Evolutionary conservation across 352 stramenopile genomes (phyloP).

Genomic region (Phytophthora ohioensis): DNA sequence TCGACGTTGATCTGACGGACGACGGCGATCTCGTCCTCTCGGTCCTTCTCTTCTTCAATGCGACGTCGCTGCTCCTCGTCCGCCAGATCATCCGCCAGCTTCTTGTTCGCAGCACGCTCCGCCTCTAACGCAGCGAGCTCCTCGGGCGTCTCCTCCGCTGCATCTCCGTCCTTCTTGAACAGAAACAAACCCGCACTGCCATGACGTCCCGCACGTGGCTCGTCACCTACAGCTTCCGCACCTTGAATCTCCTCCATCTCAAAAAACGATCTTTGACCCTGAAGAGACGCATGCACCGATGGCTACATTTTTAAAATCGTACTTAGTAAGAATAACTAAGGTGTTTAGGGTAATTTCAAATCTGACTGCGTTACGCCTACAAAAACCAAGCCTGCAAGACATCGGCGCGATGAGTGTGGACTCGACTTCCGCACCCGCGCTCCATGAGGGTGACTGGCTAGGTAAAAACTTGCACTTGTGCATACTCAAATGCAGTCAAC

Average conservation of each 20-base stretch:
- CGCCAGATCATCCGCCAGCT: constrained; percentile 60
- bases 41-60: constrained; percentile 57
- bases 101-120: constrained; percentile 61
- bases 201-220: constrained; percentile 32
- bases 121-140: constrained; percentile 44
- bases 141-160: constrained; percentile 48
- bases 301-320: constrained; percentile 10
- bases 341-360: not conserved
- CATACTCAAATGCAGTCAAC: constrained; percentile 8
- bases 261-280: constrained; percentile 24
- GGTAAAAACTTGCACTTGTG: constrained; percentile 38
- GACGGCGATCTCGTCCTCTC: constrained; percentile 66
- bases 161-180: constrained; percentile 51
- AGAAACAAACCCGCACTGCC: constrained; percentile 65
- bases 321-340: not conserved
- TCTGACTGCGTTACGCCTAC: not conserved
- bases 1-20: constrained; percentile 83
- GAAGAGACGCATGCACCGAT: constrained; percentile 33
- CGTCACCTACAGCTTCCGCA: not conserved
- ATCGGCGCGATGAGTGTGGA: constrained; percentile 19
- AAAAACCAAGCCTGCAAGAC: constrained; percentile 8
- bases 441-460: constrained; percentile 51
- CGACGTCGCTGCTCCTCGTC: constrained; percentile 68
- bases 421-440: not conserved
- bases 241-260: constrained; percentile 20